phyloP scores from a whole-genome alignment of 2,329 filamentous ascomycete species.

The Botrytis deweyae region DNA sequence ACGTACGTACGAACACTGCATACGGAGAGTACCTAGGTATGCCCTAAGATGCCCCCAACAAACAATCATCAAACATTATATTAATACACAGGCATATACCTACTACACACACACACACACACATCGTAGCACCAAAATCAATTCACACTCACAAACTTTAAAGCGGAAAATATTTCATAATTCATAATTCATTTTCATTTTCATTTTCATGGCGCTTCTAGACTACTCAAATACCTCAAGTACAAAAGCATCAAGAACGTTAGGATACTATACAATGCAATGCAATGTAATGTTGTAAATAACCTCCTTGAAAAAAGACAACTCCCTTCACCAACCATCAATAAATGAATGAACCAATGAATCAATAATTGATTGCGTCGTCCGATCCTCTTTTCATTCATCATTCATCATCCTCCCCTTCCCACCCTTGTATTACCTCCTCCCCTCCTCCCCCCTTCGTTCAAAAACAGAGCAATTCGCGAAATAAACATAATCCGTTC shows the following conservation, averaged over 20 bases:
- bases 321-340: neutral
- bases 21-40: no score
- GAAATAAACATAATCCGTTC: constrained; percentile 55
- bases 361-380: constrained; percentile 2
- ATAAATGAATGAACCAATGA: neutral
- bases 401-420: neutral
- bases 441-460: neutral
- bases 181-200: neutral
- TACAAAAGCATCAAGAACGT: neutral
- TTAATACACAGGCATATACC: no score
- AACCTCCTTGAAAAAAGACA: neutral
- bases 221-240: neutral
- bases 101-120: neutral
- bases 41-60: neutral
- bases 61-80: no score
- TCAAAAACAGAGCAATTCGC: constrained; percentile 37
- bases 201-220: neutral
- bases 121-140: neutral
- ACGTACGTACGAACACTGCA: neutral
- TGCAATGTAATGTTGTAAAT: constrained; percentile 6
- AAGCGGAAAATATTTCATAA: neutral
- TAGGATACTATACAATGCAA: constrained; percentile 7
- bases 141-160: neutral
- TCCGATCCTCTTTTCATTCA: neutral
- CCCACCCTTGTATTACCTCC: neutral